A percentile compares a stretch with the other conserved stretches of the same genome.
Evolutionary conservation across 192 early-diverging fungal species (phyloP).

Genomic region (Backusella australiensis): DNA sequence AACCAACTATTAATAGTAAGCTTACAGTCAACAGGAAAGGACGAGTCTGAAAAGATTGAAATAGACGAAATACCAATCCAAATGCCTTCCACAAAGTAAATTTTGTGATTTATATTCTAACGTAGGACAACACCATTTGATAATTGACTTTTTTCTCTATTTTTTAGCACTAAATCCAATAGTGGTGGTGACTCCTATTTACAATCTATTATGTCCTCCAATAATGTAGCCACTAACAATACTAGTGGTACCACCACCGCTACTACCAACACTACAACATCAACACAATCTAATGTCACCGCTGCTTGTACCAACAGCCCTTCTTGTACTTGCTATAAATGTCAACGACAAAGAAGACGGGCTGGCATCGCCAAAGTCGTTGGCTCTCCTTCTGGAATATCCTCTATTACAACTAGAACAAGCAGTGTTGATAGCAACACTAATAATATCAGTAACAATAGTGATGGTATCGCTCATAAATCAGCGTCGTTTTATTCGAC

Average conservation of each 20-base stretch:
- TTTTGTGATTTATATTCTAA: constrained; percentile 7
- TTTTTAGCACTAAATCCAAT: constrained; percentile 3
- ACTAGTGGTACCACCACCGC: background rate
- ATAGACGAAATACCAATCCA: constrained; percentile 18
- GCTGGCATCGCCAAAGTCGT: constrained; percentile 3
- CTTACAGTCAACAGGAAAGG: constrained; percentile 18
- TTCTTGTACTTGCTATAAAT: constrained; percentile 33
- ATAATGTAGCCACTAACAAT: constrained; percentile 1
- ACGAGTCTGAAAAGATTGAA: constrained; percentile 30
- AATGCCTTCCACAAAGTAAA: background rate
- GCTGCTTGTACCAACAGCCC: constrained; percentile 12
- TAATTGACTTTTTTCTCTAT: background rate
- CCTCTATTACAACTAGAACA: background rate
- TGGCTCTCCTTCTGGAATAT: background rate
- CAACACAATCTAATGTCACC: constrained; percentile 1
- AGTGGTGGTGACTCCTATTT: constrained; percentile 12
- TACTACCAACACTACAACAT: constrained; percentile 5
- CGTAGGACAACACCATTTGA: background rate
- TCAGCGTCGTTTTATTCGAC: background rate
- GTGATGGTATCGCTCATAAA: background rate
- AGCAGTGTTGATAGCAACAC: background rate
- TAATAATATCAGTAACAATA: background rate
- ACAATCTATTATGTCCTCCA: constrained; percentile 2
- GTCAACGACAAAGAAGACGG: constrained; percentile 35
- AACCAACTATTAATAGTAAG: constrained; percentile 18